Conservation (phyloP, 108 stramenopile species). For the Pseudonitzschia delicatissima region DNA sequence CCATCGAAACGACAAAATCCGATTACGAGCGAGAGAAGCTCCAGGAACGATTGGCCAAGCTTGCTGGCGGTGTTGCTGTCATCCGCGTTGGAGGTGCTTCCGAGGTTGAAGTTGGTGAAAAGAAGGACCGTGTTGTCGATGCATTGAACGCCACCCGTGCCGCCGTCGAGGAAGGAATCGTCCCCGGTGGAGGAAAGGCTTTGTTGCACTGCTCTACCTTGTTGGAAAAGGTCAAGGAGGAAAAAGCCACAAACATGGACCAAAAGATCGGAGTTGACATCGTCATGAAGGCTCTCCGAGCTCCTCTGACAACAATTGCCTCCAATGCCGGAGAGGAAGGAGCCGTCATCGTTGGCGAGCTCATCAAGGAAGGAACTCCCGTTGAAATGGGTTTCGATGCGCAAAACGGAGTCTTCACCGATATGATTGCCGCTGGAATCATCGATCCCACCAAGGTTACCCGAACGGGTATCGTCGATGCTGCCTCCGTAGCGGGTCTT, state of each 20-base stretch:
- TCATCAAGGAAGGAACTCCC: slow-evolving; percentile 72
- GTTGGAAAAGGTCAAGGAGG: slow-evolving; percentile 69
- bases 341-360: slow-evolving; percentile 95
- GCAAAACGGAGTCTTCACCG: slow-evolving; percentile 84
- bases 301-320: slow-evolving; percentile 92
- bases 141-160: slow-evolving; percentile 99
- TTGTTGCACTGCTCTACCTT: slow-evolving; percentile 96
- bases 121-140: slow-evolving; percentile 99
- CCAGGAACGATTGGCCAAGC: slow-evolving; percentile 98
- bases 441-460: slow-evolving; percentile 99
- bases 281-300: slow-evolving; percentile 92
- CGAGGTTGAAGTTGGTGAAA: slow-evolving; percentile 99
- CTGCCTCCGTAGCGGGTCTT: slow-evolving; percentile 94
- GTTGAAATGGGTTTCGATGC: slow-evolving; percentile 87
- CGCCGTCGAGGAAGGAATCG: slow-evolving; percentile 98
- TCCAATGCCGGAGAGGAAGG: slow-evolving; percentile 97
- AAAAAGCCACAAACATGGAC: slow-evolving; percentile 93
- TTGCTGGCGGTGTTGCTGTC: slow-evolving; percentile 97
- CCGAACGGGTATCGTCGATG: slow-evolving; percentile 97
- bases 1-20: slow-evolving; percentile 93
- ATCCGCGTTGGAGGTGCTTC: slow-evolving; percentile 98
- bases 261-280: slow-evolving; percentile 98
- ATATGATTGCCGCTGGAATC: slow-evolving; percentile 96
- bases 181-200: slow-evolving; percentile 99
- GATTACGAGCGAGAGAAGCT: slow-evolving; percentile 99